Evolutionary conservation across 805 yeast genomes (phyloP).

Genomic region (Candida easanensis): DNA sequence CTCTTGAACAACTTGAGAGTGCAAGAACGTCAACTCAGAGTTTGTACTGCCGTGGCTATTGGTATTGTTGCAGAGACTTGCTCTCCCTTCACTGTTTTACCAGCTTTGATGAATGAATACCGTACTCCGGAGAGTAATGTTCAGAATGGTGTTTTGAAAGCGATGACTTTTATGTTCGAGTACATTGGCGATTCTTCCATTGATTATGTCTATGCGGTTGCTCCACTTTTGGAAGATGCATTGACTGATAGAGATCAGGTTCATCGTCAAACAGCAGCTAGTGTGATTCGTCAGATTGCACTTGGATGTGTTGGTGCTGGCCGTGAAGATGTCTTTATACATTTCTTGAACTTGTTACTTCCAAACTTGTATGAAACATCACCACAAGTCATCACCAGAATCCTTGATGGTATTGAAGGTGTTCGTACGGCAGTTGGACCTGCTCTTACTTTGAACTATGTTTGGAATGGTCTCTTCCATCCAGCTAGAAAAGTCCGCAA

Average conservation of each 20-base stretch:
- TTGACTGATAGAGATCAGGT: constrained; percentile 86
- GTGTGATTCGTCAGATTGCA: constrained; percentile 79
- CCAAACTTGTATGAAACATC: constrained; percentile 94
- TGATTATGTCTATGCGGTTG: constrained; percentile 77
- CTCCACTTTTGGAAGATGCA: constrained; percentile 85
- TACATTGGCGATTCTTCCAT: constrained; percentile 78
- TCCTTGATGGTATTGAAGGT: constrained; percentile 77
- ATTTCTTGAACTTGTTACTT: constrained; percentile 72
- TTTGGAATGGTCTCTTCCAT: constrained; percentile 88
- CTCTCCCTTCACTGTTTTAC: constrained; percentile 88
- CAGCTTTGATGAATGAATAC: constrained; percentile 94
- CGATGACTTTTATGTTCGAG: constrained; percentile 88
- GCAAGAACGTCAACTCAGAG: constrained; percentile 94
- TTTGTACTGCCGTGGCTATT: constrained; percentile 96
- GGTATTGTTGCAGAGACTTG: constrained; percentile 95
- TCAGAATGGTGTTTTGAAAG: constrained; percentile 92
- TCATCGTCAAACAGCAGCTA: constrained; percentile 93
- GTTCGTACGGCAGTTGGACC: constrained; percentile 70
- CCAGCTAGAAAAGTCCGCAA: constrained; percentile 85
- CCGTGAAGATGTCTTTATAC: constrained; percentile 78
- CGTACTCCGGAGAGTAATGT: constrained; percentile 89
- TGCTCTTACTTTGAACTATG: constrained; percentile 70
- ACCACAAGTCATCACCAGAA: constrained; percentile 87
- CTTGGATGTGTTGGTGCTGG: constrained; percentile 74
- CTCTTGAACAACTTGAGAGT: constrained; percentile 80